Evolutionary conservation across 139 green algal species (phyloP), one percentile per base, ranked within the genome.

Genomic region (Chlorella sp.): DNA sequence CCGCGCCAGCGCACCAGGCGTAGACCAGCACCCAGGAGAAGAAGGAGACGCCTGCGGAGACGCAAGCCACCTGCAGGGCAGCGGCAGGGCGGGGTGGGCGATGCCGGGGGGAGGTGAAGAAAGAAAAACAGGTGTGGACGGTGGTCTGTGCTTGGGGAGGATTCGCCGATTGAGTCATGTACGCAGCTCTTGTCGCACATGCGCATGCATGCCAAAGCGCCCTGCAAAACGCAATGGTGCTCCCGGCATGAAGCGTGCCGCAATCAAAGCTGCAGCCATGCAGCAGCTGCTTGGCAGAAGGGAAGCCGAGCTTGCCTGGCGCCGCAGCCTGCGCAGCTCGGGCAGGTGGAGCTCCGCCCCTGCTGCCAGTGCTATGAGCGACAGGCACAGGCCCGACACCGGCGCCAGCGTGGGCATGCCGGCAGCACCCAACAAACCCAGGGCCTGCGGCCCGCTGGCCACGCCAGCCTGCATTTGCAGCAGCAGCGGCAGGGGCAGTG

Each of bases 281-380:
- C 64, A 73, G 64, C 64, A 30, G 64, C 22, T 73, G 22, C 3
- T 14, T n/a, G 64, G 11, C 64, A 9, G 64, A 7, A 14, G 2
- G 64, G 64, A 7, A 73, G 64, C 64, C 3, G 64, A 30, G 64
- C 64, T 26, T 26, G 24, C 95, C 95, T 97, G 95, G 34, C 91
- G 92, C 60, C 92, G 90, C 21, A 92, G 93, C 34, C 90, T 85
- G 14, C 92, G 87, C 73, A 98, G 91, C 88, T 96, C 94, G 2
- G 88, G 75, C 34, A 94, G 81, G 37, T 96, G 93, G 71, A 98
- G 93, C 91, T 98, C 96, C 0, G 95, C 94, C 1, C 96, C 96
- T 32, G 96, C 96, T 66, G 95, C 93, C 2, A 98, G 82, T 0
- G 94, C 96, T 48, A 98, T 97, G 82, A 97, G 93, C 75, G 90